A percentile compares a stretch with the other conserved stretches of the same genome.
These are phyloP conservation scores for Elsinoe fawcettii DNA, from an alignment of 2,329 filamentous ascomycete genomes.

Conservation along the genomic window DNA sequence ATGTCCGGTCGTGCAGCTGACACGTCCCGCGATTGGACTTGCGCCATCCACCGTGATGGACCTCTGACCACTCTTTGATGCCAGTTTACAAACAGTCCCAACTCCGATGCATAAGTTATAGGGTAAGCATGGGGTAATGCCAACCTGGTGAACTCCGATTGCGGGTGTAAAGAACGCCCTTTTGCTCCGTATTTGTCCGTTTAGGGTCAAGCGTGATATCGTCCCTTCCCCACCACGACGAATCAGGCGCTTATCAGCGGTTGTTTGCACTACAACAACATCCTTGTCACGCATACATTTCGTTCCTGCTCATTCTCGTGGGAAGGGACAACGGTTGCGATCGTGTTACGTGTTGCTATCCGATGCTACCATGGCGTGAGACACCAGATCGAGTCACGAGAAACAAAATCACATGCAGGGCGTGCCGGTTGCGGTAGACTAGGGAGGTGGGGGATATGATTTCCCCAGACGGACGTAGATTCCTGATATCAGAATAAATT, in stretches of 20 bases:
- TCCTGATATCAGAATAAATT: constrained; percentile 9
- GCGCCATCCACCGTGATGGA: background rate
- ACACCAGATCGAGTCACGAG: background rate
- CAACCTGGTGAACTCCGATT: constrained; percentile 8
- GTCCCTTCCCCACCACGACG: background rate
- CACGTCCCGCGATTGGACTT: background rate
- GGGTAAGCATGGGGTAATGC: constrained; percentile 14
- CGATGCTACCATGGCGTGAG: background rate
- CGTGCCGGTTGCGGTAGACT: background rate
- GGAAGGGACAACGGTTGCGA: constrained; percentile 1
- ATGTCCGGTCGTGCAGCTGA: background rate
- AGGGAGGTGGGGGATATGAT: background rate
- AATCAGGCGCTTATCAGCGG: constrained; percentile 7
- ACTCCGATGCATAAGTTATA: background rate
- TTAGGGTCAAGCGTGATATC: background rate
- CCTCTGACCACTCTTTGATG: background rate
- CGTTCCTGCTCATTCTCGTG: background rate
- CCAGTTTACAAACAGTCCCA: background rate
- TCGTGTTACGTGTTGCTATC: background rate
- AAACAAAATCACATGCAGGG: background rate
- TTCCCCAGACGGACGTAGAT: constrained; percentile 8
- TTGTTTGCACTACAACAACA: background rate
- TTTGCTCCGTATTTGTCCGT: background rate
- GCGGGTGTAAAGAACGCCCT: background rate
- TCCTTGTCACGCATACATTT: background rate